Evolutionary conservation across 805 yeast species (phyloP).

Genomic region (Clavispora asparagi): DNA sequence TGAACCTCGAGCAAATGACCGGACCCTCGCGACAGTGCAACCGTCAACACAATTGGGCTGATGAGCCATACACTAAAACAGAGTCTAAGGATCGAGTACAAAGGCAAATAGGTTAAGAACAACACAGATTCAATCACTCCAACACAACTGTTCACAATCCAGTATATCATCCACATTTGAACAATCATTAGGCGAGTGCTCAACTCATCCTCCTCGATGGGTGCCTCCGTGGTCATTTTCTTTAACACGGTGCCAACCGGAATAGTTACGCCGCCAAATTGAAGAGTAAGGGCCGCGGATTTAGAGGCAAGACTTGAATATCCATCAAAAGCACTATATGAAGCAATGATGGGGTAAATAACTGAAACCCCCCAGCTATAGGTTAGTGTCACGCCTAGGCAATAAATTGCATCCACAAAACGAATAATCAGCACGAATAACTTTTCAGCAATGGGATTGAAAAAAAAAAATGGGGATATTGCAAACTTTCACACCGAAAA

Average conservation of each 20-base stretch:
- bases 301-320: constrained; percentile 28
- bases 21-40: constrained; percentile 15
- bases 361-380: constrained; percentile 31
- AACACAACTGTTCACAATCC: constrained; percentile 56
- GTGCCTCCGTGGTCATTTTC: constrained; percentile 18
- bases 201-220: constrained; percentile 15
- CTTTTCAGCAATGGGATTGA: too few species aligned
- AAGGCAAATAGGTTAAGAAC: constrained; percentile 32
- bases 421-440: too few species aligned
- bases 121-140: constrained; percentile 37
- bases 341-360: constrained; percentile 55
- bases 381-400: constrained; percentile 5
- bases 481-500: not conserved
- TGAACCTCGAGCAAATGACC: constrained; percentile 11
- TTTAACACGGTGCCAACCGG: constrained; percentile 33
- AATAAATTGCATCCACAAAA: not conserved
- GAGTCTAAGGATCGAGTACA: constrained; percentile 45
- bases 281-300: constrained; percentile 26
- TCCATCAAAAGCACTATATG: constrained; percentile 50
- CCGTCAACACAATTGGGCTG: constrained; percentile 47
- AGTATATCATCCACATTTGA: constrained; percentile 46
- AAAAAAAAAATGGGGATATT: too few species aligned
- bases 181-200: constrained; percentile 22
- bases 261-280: constrained; percentile 34
- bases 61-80: constrained; percentile 44